A percentile compares a stretch with the other conserved stretches of the same genome.
phyloP scores from a whole-genome alignment of 1,284 basidiomycete species.

The Phellopilus nigrolimitatus region DNA sequence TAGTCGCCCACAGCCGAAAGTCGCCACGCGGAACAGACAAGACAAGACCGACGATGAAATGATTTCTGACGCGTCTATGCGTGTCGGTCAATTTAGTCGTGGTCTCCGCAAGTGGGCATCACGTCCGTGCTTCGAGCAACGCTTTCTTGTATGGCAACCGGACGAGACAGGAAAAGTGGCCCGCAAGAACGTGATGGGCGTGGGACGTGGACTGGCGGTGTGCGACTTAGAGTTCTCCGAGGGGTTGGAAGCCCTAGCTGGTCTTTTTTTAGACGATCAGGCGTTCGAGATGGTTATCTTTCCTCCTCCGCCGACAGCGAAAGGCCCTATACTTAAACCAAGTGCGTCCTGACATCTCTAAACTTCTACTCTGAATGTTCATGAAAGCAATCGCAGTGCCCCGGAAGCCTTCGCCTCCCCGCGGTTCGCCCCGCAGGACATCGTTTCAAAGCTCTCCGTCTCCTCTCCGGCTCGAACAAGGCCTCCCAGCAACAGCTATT shows the following conservation, averaged over 20 bases:
- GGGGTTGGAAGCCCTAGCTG: conserved; percentile 55
- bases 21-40: conserved; percentile 21
- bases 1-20: conserved; percentile 32
- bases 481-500: conserved; percentile 6
- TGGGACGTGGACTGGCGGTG: conserved; percentile 46
- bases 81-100: conserved; percentile 41
- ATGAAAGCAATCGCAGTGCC: not conserved
- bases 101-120: conserved; percentile 63
- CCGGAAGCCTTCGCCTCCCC: conserved; percentile 2
- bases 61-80: conserved; percentile 35
- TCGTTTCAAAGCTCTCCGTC: conserved; percentile 12
- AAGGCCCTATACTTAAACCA: not conserved
- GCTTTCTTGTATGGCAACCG: conserved; percentile 49
- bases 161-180: conserved; percentile 35
- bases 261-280: conserved; percentile 28
- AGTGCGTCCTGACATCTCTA: conserved; percentile 1
- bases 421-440: conserved; percentile 1
- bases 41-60: conserved; percentile 35
- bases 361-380: not conserved
- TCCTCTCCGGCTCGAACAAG: conserved; percentile 13
- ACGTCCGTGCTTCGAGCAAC: conserved; percentile 73
- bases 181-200: conserved; percentile 40
- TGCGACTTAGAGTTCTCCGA: conserved; percentile 70
- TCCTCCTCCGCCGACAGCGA: conserved; percentile 15
- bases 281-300: conserved; percentile 18